These are phyloP conservation scores for Paraurostyla sp. DNA, from an alignment of 73 alveolate species.

Conservation along the genomic window DNA sequence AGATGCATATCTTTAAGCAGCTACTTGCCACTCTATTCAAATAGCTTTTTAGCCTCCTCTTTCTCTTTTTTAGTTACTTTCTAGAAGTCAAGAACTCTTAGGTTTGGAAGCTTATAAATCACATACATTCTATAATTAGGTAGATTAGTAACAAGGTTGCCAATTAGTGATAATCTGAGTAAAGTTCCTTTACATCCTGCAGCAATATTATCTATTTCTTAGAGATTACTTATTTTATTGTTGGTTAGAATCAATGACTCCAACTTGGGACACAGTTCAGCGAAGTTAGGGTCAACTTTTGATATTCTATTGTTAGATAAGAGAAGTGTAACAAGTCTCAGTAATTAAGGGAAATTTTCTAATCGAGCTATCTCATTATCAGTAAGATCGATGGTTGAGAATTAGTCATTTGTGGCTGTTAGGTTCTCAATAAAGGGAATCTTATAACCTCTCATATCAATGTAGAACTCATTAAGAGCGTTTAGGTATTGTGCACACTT, in stretches of 20 bases:
- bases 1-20: constrained; percentile 1
- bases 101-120: constrained; percentile 82
- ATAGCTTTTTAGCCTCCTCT: constrained; percentile 81
- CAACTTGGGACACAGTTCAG: constrained; percentile 79
- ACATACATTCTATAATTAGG: constrained; percentile 85
- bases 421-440: constrained; percentile 89
- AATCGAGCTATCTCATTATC: constrained; percentile 89
- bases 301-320: constrained; percentile 85
- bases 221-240: constrained; percentile 85
- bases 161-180: constrained; percentile 79
- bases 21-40: constrained; percentile 53
- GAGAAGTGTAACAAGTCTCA: constrained; percentile 81
- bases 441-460: constrained; percentile 89
- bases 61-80: constrained; percentile 89
- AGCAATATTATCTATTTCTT: constrained; percentile 83
- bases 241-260: constrained; percentile 87
- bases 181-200: constrained; percentile 75
- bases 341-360: constrained; percentile 79
- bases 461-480: constrained; percentile 86
- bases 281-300: constrained; percentile 79
- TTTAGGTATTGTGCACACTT: constrained; percentile 84
- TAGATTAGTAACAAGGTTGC: constrained; percentile 85
- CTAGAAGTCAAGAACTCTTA: constrained; percentile 89
- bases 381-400: constrained; percentile 91
- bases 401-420: constrained; percentile 93